These are phyloP conservation scores for Cladochytrium replicatum DNA, from an alignment of 192 early-diverging fungal species.

Conservation along the genomic window DNA sequence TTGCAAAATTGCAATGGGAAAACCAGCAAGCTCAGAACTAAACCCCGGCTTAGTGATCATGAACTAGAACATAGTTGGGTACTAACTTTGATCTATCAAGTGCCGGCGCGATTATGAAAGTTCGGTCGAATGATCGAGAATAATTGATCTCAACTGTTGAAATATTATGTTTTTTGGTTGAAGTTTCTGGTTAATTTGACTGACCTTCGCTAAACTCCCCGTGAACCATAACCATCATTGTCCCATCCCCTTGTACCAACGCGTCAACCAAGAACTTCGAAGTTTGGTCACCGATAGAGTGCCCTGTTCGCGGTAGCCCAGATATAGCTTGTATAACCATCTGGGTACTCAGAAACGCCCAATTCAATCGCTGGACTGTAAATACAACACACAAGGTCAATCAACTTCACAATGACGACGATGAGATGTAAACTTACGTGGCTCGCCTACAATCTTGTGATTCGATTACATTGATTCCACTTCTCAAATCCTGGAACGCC, in stretches of 20 bases:
- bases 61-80: too few species aligned
- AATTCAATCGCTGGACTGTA: slow-evolving; percentile 10
- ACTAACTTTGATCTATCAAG: slow-evolving; percentile 18
- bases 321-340: slow-evolving; percentile 6
- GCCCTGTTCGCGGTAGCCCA: slow-evolving; percentile 7
- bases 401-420: not conserved
- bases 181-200: not conserved
- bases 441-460: slow-evolving; percentile 6
- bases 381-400: too few species aligned
- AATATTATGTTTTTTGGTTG: not conserved
- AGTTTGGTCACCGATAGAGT: slow-evolving; percentile 7
- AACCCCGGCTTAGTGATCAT: too few species aligned
- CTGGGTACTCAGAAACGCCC: not conserved
- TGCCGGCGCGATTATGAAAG: slow-evolving; percentile 30
- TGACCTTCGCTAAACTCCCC: slow-evolving; percentile 29
- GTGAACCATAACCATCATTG: slow-evolving; percentile 21
- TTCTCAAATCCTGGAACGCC: slow-evolving; percentile 8
- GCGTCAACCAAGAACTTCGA: slow-evolving; percentile 12
- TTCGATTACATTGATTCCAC: slow-evolving; percentile 19
- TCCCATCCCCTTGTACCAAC: slow-evolving; percentile 11
- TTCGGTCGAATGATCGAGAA: slow-evolving; percentile 21
- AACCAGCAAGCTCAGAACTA: slow-evolving; percentile 9
- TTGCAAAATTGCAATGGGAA: slow-evolving; percentile 19
- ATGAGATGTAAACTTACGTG: slow-evolving; percentile 6
- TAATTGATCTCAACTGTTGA: slow-evolving; percentile 4